These are phyloP conservation scores for Neurospora sp. DNA, from an alignment of 2,329 filamentous ascomycete species.

Conservation along the genomic window DNA sequence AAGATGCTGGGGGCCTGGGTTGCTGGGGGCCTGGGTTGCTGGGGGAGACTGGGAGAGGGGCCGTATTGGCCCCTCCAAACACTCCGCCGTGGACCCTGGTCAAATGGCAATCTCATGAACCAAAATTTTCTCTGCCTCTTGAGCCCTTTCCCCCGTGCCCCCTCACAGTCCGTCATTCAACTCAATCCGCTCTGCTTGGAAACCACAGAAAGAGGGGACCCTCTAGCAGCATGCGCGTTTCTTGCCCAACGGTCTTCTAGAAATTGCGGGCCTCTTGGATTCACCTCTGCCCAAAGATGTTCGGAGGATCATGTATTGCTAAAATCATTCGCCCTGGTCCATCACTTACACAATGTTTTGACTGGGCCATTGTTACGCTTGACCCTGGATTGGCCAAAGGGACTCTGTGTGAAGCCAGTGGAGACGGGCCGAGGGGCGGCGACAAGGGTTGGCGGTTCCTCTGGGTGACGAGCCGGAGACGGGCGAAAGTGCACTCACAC, in stretches of 20 bases:
- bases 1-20: not conserved
- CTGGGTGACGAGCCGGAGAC: conserved; percentile 2
- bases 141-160: conserved; percentile 30
- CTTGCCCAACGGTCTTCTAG: conserved; percentile 36
- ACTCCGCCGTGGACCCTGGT: conserved; percentile 20
- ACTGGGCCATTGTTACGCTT: conserved; percentile 12
- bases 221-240: conserved; percentile 27
- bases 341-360: conserved; percentile 23
- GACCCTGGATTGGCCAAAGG: conserved; percentile 18
- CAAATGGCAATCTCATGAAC: conserved; percentile 37
- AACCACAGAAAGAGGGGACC: conserved; percentile 13
- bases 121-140: conserved; percentile 27
- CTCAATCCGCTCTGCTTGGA: conserved; percentile 19
- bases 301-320: conserved; percentile 36
- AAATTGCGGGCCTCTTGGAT: conserved; percentile 31
- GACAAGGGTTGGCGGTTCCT: not conserved
- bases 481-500: conserved; percentile 7
- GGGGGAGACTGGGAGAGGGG: conserved; percentile 3
- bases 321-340: conserved; percentile 32
- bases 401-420: not conserved
- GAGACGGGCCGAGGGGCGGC: conserved; percentile 12
- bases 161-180: not conserved
- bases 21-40: not conserved
- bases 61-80: conserved; percentile 9
- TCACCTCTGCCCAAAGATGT: conserved; percentile 21